Evolutionary conservation across 495 filamentous ascomycete genomes (phyloP), one percentile per base, ranked within the genome.

Genomic region (Articulospora tetracladia): DNA sequence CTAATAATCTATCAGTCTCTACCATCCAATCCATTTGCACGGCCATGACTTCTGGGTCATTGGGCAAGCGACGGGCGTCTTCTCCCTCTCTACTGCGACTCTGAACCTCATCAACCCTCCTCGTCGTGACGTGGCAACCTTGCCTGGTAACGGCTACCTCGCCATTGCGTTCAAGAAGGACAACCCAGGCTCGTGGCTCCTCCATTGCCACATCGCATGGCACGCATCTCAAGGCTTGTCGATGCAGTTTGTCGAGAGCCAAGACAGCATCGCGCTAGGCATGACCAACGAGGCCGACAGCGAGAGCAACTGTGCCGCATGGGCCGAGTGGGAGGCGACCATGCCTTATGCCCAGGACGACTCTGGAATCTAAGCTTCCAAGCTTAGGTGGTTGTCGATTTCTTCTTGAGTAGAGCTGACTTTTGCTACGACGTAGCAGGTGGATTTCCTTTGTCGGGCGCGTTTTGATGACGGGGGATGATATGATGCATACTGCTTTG

Each of bases 151-250:
- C 41, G 83, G 79, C 3, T 72, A 77, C 65, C 58, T 81, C 47
- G 70, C 81, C 12, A 71, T 86, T 1, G 82, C 74, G 11, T 86
- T 85, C 66, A 70, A 80, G 71, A 79, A 79, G 15, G 80, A 85
- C 59, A 85, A 85, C 61, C 79, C 80, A 8, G 81, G 81, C 8
- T 69, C 75, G 1, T 86, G 83, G 83, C 68, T 79, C 8, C 67
- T 83, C 54, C 82, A 86, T 60, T 85, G 83, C 69, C 82, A 84
- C 55, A 81, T 84, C 51, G 78, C 76, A 3, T 83, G 77, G 78
- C 83, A 84, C 56, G 70, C 77, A 11, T 72, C 70, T 17, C 69
- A 73, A 20, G 83, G 83, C 0, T 65, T 85, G 34, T 70, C 70
- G 0, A 65, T 82, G 50, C 71, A 78, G 56, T 79, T 83, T 28